phyloP scores from a whole-genome alignment of 257 asterid species.

The Nicotiana knightiana region DNA sequence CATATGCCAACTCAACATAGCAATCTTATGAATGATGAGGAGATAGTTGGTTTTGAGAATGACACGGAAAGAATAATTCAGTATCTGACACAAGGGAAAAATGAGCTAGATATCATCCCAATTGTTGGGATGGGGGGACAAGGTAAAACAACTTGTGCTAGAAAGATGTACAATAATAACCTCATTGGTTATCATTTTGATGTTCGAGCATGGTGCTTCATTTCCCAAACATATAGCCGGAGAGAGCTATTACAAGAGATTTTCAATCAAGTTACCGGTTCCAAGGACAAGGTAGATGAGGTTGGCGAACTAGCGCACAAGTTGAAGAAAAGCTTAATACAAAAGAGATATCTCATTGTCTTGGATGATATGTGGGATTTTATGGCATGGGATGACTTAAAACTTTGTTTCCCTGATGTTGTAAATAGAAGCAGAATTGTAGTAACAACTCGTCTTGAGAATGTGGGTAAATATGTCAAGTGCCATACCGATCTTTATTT shows the following conservation, averaged over 20 bases:
- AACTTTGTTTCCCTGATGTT: no score
- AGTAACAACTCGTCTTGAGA: no score
- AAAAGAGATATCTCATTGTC: no score
- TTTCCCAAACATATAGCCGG: neutral
- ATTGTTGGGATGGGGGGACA: slow-evolving; percentile 9
- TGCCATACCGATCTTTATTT: no score
- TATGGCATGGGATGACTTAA: no score
- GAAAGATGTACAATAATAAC: neutral
- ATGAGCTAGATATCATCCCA: neutral
- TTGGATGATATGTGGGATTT: no score
- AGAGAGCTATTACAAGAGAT: neutral
- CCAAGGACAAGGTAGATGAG: no score
- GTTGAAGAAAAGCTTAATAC: neutral
- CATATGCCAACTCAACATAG: neutral
- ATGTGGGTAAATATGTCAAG: no score
- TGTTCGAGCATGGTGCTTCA: neutral
- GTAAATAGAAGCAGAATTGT: no score
- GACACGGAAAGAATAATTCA: accelerated
- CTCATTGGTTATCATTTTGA: neutral
- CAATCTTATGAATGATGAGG: neutral
- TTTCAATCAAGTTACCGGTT: neutral
- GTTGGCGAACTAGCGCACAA: accelerated
- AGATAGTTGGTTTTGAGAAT: neutral
- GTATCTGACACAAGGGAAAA: neutral
- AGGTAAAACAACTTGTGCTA: neutral